Conservation (phyloP, 2,329 filamentous ascomycete species). For the Neurospora sp. region DNA sequence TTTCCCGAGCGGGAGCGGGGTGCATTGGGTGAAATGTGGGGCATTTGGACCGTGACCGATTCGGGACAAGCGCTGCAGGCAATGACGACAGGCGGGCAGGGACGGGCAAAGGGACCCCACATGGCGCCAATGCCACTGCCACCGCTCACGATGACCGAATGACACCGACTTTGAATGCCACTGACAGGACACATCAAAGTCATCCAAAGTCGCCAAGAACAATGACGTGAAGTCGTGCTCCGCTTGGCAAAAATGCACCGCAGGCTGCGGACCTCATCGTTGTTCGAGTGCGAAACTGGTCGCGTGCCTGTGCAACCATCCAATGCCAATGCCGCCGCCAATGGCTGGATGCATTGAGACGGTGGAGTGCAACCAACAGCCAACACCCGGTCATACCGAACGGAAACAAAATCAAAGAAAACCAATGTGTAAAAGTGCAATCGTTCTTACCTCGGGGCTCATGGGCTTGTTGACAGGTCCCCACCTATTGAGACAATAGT, state of each 20-base stretch:
- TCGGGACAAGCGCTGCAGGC: not conserved
- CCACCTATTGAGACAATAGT: constrained; percentile 45
- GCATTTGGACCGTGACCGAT: constrained; percentile 2
- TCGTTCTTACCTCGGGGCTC: constrained; percentile 74
- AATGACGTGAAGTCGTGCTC: not conserved
- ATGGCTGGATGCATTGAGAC: not conserved
- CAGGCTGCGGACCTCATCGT: not conserved
- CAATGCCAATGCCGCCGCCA: not conserved
- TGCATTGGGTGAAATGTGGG: constrained; percentile 10
- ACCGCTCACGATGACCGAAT: not conserved
- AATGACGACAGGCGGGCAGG: not conserved
- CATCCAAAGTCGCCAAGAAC: not conserved
- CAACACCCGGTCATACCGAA: not conserved
- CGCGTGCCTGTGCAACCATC: not conserved
- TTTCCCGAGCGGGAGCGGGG: constrained; percentile 8
- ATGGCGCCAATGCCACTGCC: not conserved
- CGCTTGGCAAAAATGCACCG: not conserved
- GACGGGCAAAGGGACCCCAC: not conserved
- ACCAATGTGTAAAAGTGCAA: constrained; percentile 5
- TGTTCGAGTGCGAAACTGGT: not conserved
- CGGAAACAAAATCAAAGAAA: constrained; percentile 2
- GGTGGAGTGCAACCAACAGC: not conserved
- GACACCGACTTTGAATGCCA: not conserved
- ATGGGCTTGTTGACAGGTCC: constrained; percentile 99
- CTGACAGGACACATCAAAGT: not conserved